Percentiles rank a stretch among this genome's conserved stretches.
Conservation (phyloP, 106 monocot species). For the Acanthochlamys bracteata region DNA sequence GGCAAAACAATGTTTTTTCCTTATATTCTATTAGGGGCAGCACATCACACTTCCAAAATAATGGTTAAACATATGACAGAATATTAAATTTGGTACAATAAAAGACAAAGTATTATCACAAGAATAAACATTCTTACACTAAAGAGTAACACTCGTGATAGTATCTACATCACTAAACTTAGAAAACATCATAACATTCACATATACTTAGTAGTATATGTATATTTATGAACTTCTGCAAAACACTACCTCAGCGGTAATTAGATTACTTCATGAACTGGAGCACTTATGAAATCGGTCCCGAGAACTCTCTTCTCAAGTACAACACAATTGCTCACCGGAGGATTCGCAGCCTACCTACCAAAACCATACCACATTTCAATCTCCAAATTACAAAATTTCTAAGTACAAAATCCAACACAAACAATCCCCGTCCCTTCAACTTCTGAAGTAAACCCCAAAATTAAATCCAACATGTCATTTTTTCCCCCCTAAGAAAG, state of each 20-base stretch:
- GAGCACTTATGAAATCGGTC: slow-evolving; percentile 60
- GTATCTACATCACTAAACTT: too few relatives aligned
- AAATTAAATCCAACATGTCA: too few relatives aligned
- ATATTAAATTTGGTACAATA: too few relatives aligned
- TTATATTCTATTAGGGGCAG: too few relatives aligned
- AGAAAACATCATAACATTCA: too few relatives aligned
- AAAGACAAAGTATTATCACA: too few relatives aligned
- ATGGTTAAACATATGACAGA: too few relatives aligned
- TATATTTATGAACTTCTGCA: not conserved
- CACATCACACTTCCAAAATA: too few relatives aligned
- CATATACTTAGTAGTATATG: not conserved
- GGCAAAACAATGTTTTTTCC: not conserved
- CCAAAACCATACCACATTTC: not conserved
- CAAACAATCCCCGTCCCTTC: not conserved
- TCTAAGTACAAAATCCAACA: not conserved
- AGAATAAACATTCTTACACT: too few relatives aligned
- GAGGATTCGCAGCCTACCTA: slow-evolving; percentile 64
- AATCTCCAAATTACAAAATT: not conserved
- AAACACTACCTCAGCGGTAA: not conserved
- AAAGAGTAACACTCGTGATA: too few relatives aligned
- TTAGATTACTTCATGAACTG: not conserved
- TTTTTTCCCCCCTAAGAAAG: too few relatives aligned
- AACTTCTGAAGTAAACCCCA: not conserved
- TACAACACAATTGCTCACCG: slow-evolving; percentile 89
- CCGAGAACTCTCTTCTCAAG: slow-evolving; percentile 44